Evolutionary conservation across 495 filamentous ascomycete genomes (phyloP).

Genomic region (Choiromyces venosus): DNA sequence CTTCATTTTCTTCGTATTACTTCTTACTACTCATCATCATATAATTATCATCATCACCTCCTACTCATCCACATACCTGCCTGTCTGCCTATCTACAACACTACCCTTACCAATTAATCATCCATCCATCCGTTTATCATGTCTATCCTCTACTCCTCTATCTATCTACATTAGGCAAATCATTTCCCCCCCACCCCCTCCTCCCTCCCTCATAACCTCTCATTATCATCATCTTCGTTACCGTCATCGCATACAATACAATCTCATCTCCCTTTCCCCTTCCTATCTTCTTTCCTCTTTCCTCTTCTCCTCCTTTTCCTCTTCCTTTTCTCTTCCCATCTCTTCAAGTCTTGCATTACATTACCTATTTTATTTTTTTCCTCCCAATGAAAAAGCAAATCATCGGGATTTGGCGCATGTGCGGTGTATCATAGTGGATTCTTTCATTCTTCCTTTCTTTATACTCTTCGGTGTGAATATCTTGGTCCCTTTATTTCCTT

Average conservation of each 20-base stretch:
- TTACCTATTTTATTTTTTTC: constrained; percentile 9
- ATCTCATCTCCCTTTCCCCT: not conserved
- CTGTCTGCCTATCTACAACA: not conserved
- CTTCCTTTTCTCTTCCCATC: constrained; percentile 7
- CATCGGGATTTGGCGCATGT: constrained; percentile 4
- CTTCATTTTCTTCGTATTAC: not conserved
- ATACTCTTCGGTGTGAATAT: not conserved
- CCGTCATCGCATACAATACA: not conserved
- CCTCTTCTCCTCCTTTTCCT: constrained; percentile 8
- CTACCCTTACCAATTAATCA: not conserved
- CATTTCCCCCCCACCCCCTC: not conserved
- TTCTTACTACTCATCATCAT: not conserved
- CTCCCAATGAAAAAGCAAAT: not conserved
- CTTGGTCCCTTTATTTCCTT: not conserved
- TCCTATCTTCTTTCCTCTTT: not conserved
- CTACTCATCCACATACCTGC: too few relatives aligned
- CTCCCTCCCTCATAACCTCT: not conserved
- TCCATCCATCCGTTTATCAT: not conserved
- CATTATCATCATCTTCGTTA: not conserved
- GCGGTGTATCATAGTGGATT: constrained; percentile 1
- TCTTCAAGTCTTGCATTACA: not conserved
- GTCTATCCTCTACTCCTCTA: not conserved
- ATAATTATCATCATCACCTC: not conserved
- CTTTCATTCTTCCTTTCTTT: not conserved
- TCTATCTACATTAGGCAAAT: not conserved